These are phyloP conservation scores for Nicotiana noctiflora DNA, from an alignment of 257 asterid genomes.

Conservation along the genomic window DNA sequence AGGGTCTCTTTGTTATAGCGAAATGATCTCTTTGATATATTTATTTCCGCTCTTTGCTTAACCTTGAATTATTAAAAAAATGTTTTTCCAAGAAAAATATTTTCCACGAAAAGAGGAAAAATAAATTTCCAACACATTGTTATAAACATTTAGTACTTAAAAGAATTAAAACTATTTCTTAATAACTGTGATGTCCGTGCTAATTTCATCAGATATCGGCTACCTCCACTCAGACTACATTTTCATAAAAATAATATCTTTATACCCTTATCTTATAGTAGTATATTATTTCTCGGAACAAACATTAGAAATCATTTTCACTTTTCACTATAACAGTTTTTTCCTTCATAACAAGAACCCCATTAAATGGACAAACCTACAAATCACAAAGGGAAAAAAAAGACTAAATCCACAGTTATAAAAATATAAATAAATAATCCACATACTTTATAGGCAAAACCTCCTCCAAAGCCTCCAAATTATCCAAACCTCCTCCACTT, in stretches of 20 bases:
- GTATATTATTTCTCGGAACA: too few species aligned
- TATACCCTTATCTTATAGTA: too few species aligned
- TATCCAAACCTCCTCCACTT: conserved; percentile 23
- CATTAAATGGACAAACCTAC: background rate
- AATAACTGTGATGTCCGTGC: too few species aligned
- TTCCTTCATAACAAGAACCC: background rate
- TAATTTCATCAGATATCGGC: too few species aligned
- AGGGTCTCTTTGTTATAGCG: background rate
- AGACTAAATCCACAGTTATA: background rate
- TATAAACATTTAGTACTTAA: background rate
- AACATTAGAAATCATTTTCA: background rate
- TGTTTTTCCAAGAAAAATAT: too few species aligned
- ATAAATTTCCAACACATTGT: background rate
- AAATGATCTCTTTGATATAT: background rate
- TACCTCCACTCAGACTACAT: too few species aligned
- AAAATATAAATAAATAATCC: background rate
- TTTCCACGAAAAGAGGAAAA: background rate
- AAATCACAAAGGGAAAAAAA: background rate
- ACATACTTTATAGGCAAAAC: conserved; percentile 41
- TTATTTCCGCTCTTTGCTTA: background rate
- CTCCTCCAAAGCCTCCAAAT: conserved; percentile 37
- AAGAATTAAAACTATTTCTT: too few species aligned
- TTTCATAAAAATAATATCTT: too few species aligned
- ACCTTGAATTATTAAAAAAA: background rate
- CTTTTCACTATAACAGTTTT: background rate